Base-by-base conservation (phyloP, 2,329 filamentous ascomycete species). In the Fusarium newnesense region DNA sequence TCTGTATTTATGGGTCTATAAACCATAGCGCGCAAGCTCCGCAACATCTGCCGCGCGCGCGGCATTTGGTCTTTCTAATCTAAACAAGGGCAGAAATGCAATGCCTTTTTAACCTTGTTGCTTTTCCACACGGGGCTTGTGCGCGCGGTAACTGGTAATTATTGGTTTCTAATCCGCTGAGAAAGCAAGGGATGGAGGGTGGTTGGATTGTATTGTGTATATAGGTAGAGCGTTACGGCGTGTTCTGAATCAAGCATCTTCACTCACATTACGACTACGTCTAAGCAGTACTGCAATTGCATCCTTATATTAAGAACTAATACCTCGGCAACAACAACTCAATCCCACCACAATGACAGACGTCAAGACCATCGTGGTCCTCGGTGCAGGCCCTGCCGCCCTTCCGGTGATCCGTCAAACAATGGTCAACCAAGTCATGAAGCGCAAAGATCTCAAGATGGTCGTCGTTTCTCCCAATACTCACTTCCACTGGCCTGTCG, bases 401-500 rank as follows among this genome's bases (percentile, higher is more conserved):
- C 74, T 87, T 52, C 83, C 85, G 24, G 73, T 87, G 40, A 84
- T 87, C 53, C 87, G 88, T 77, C 85, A 87, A 75, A 83, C 87
- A 36, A 83, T 88, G 76, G 84, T 85, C 62, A 82, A 83, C 70
- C 81, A 80, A 1, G 79, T 84, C 6, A 78, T 83, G 30, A 82
- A 82, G 50, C 78, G 81, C 37, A 75, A 81, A 12, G 82, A 83
- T 65, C 79, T 86, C 66, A 85, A 81, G 68, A 80, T 88, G 49
- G 77, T 85, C 43, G 83, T 88, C 52, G 82, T 88, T 46, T 79
- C 82, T 19, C 87, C 86, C 4, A 85, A 83, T 56, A 84, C 84
- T 16, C 81, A 88, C 65, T 81, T 88, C 69, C 86, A 84, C 80
- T 89, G 85, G 85, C 78, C 81, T 46, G 76, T 87, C 24, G 87